Base-by-base conservation (phyloP, 2,329 filamentous ascomycete species). In the Cordyceps cicadae region DNA sequence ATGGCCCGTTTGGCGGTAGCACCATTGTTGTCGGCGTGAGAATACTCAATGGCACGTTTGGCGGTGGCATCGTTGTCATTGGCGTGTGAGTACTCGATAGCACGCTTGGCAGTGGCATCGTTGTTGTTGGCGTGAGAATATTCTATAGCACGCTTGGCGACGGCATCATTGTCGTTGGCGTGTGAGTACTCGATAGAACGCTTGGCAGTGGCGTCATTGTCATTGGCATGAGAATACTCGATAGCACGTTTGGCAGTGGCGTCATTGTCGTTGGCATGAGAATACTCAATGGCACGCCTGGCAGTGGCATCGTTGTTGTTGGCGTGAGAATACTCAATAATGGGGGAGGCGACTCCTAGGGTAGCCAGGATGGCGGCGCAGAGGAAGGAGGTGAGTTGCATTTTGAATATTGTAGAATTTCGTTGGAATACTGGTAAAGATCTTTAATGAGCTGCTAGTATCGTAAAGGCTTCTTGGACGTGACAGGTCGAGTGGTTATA, bases 341-440 rank as follows among this genome's bases (percentile, higher is more conserved):
- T 49, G 12, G 54, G 54, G 24, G 54, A 49, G 15, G 54, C 45
- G 6, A 45, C 32, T 14, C 29, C 54, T 5, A 57, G 29, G 8
- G 54, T 49, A 29, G 45, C 54, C 54, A 57, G 34, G 12, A 57
- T 57, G 54, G 54, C 45, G 19, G 54, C 29, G 54, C 19, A 24
- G 32, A 57, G 29, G 15, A 57, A 19, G 12, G 15, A 29, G 29
- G 48, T 57, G 43, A 57, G 6, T n/a, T 57, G 54, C 54, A 57
- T 55, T 46, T 46, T 46, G 24, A 17, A 3, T 2, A 24, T 24
- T 24, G 24, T 24, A 24, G 21, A 26, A 7, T 29, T 29, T 6
- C 5, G 5, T 12, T 15, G 14, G 6, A 43, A n/a, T 43, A 15
- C 2, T 49, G 12, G 1, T 6, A 49, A 8, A 5, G 7, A 6